Evolutionary conservation across 306 rosid genomes (phyloP).

Genomic region (Albizia julibrissin): DNA sequence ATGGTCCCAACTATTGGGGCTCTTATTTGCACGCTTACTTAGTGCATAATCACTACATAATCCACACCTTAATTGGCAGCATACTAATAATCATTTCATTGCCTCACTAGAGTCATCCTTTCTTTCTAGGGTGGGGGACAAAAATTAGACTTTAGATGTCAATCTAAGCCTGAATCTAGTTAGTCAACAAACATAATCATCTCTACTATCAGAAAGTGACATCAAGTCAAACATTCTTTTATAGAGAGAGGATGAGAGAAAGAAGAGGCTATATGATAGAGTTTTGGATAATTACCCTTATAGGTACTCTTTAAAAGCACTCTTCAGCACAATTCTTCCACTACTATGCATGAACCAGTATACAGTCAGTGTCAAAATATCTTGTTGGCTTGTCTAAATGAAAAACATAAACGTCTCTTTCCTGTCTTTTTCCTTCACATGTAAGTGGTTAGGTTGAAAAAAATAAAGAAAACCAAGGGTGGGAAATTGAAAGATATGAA

Average conservation of each 20-base stretch:
- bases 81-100: neutral
- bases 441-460: neutral
- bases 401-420: neutral
- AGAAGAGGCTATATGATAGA: neutral
- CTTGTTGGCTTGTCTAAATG: neutral
- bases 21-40: slow-evolving; percentile 34
- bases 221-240: neutral
- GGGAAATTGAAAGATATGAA: neutral
- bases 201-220: neutral
- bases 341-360: neutral
- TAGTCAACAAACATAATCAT: slow-evolving; percentile 4
- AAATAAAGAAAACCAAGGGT: neutral
- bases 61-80: neutral
- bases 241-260: neutral
- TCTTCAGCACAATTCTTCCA: neutral
- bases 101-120: neutral
- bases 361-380: neutral
- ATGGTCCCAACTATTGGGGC: slow-evolving; percentile 34
- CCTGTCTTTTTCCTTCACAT: neutral
- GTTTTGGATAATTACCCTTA: neutral
- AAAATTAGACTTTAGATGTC: slow-evolving; percentile 27
- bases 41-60: slow-evolving; percentile 38
- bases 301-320: neutral
- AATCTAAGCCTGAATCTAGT: slow-evolving; percentile 21
- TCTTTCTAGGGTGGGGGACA: slow-evolving; percentile 31